These are phyloP conservation scores for Graphiopsis chlorocephala DNA, from an alignment of 2,329 filamentous ascomycete genomes.

Conservation along the genomic window DNA sequence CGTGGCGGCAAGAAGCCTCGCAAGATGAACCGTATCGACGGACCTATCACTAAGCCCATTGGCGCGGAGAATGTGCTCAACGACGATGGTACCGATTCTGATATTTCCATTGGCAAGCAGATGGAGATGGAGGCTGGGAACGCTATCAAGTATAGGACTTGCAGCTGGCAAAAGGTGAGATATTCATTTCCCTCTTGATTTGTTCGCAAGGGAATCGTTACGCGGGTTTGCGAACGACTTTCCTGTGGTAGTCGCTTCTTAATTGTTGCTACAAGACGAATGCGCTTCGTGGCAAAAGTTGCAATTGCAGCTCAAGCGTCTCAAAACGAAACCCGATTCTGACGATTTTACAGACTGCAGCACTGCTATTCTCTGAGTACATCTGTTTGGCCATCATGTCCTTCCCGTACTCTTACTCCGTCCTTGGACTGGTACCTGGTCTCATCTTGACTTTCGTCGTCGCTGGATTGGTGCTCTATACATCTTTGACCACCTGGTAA, in stretches of 20 bases:
- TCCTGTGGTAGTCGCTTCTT: not conserved
- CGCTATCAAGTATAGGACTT: conserved; percentile 87
- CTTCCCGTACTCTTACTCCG: conserved; percentile 88
- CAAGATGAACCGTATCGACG: conserved; percentile 42
- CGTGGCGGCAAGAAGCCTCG: conserved; percentile 31
- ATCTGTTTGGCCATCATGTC: conserved; percentile 94
- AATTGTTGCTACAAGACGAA: not conserved
- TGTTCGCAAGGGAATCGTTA: not conserved
- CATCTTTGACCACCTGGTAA: conserved; percentile 65
- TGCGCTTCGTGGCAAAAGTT: not conserved
- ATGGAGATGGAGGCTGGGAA: conserved; percentile 73
- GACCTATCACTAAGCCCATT: conserved; percentile 36
- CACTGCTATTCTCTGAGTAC: conserved; percentile 88
- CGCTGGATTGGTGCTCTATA: conserved; percentile 78
- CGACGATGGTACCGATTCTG: conserved; percentile 37
- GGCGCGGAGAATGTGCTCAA: conserved; percentile 22
- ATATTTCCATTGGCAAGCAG: conserved; percentile 59
- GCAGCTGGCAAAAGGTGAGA: conserved; percentile 81
- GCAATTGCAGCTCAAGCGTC: not conserved
- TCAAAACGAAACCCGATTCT: not conserved
- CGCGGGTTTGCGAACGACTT: not conserved
- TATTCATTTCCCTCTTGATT: conserved; percentile 1
- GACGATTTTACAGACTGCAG: conserved; percentile 64
- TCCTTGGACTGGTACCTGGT: conserved; percentile 81
- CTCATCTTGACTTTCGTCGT: conserved; percentile 79